Conservation (phyloP, 495 filamentous ascomycete species). For the Penicillium tannophilum region DNA sequence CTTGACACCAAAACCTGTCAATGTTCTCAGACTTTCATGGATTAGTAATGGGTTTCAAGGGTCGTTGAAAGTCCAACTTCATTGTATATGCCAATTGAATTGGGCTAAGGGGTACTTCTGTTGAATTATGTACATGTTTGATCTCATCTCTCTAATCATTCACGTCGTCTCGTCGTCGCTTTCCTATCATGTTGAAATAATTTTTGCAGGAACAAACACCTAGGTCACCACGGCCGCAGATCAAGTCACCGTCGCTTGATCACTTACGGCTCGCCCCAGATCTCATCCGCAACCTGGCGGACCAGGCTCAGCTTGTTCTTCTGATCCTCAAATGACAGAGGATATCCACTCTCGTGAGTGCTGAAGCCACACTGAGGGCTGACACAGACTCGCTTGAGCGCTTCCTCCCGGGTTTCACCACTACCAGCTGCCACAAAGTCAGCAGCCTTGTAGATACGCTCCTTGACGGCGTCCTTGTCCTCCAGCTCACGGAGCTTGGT, state of each 20-base stretch:
- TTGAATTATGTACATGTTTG: neutral
- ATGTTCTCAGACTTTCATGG: too few relatives aligned
- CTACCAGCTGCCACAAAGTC: slow-evolving; percentile 58
- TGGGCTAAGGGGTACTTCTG: neutral
- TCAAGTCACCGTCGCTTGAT: neutral
- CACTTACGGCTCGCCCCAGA: slow-evolving; percentile 40
- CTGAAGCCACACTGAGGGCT: slow-evolving; percentile 72
- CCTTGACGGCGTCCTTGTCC: slow-evolving; percentile 61
- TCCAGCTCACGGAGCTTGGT: slow-evolving; percentile 65
- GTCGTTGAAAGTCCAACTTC: neutral
- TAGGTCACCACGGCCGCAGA: neutral
- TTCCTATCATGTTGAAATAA: slow-evolving; percentile 24
- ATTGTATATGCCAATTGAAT: neutral
- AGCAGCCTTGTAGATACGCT: slow-evolving; percentile 59
- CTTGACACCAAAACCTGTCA: too few relatives aligned
- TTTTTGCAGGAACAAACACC: slow-evolving; percentile 10
- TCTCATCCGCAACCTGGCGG: slow-evolving; percentile 50
- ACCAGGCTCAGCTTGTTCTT: slow-evolving; percentile 53
- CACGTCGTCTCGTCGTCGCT: slow-evolving; percentile 14
- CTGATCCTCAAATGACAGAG: slow-evolving; percentile 62
- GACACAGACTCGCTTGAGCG: slow-evolving; percentile 61
- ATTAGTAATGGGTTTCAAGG: too few relatives aligned
- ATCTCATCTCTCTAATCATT: slow-evolving; percentile 5
- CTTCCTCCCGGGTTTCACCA: slow-evolving; percentile 43
- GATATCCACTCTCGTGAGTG: slow-evolving; percentile 64